Base-by-base conservation (phyloP, 169 alveolate species). In the Theileria annulata region DNA sequence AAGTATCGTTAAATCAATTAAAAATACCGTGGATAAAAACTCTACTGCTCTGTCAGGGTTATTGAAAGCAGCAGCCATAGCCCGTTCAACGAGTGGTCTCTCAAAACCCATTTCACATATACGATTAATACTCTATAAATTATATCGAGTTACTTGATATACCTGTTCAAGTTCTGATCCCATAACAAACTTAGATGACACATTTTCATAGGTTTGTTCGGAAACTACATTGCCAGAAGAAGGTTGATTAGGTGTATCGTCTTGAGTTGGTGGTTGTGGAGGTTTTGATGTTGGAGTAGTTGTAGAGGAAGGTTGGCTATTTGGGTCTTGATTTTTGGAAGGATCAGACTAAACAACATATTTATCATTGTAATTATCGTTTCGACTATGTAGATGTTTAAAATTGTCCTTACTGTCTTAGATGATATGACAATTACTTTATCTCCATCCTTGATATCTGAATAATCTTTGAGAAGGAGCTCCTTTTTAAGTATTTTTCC, bases 1-100 rank as follows among this genome's bases (percentile, higher is more conserved):
- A 64, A 13, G 54, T 0, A 35, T 82, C 35, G 33, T 33, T 42
- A 21, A 10, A 0, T 49, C 25, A 13, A 63, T 35, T 66, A 93
- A 90, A 68, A 92, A 74, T 9, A 96, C 99, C 56, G 93, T 94
- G 51, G 97, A 80, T 58, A 97, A 87, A 78, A 94, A 96, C 56
- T 97, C 99, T 37, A 95, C 94, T 15, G 99, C 99, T 56, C 98
- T 91, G 60, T 97, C 98, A 13, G 99, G 99, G 58, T 96, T 96
- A 91, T 95, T 94, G 74, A 88, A 95, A 8, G 99, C 99, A 17
- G 99, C 97, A 47, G 94, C 85, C 95, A 97, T 88, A 15, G 99
- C 99, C 71, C 77, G 82, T 58, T 86, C 86, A 69, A 95, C 97
- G 69, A 77, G 62, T 12, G 92, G 94, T 71, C 96, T 91, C 28